Percentiles rank a stretch among this genome's conserved stretches.
These are phyloP conservation scores for Saccharomycopsis sp. DNA, from an alignment of 805 yeast genomes.

Conservation along the genomic window DNA sequence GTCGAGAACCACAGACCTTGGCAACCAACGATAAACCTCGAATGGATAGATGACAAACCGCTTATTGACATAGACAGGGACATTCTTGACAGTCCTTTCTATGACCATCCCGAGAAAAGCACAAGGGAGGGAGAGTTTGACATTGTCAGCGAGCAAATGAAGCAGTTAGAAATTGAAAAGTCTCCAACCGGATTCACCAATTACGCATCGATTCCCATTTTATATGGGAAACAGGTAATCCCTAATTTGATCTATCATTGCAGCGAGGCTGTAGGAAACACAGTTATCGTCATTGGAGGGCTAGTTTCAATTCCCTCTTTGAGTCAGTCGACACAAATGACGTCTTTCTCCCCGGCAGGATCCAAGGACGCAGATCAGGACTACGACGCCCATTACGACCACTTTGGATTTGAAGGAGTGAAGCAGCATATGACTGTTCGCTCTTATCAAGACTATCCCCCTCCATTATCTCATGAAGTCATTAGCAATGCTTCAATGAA, in stretches of 20 bases:
- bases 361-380: not conserved
- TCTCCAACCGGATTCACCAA: not conserved
- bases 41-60: not conserved
- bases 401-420: not conserved
- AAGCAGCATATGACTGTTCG: not conserved
- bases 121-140: no score
- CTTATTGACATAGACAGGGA: not conserved
- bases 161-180: not conserved
- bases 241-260: not conserved
- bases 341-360: not conserved
- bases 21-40: not conserved
- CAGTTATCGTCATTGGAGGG: not conserved
- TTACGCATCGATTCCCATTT: not conserved
- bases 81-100: not conserved
- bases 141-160: not conserved
- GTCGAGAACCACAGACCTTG: not conserved
- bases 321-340: not conserved
- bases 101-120: no score
- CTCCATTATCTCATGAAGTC: not conserved
- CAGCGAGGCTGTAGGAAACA: not conserved
- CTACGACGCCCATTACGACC: not conserved
- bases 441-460: not conserved
- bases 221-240: not conserved
- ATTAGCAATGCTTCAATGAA: not conserved
- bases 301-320: not conserved